phyloP scores from a whole-genome alignment of 2,329 filamentous ascomycete species.

The Colletotrichum higginsianum region DNA sequence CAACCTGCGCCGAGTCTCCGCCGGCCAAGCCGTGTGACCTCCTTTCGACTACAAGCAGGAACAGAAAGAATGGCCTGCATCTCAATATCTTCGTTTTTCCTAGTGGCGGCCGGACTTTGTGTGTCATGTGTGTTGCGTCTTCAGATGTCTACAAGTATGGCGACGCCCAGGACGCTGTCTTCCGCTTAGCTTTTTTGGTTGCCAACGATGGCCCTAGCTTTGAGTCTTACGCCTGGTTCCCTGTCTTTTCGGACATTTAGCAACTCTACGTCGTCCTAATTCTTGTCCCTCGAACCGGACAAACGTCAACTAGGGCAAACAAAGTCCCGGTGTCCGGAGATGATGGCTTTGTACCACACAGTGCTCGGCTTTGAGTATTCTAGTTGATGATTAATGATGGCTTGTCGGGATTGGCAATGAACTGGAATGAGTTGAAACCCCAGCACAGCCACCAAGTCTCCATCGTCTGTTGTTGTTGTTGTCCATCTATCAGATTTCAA shows the following conservation, averaged over 20 bases:
- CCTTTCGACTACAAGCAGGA: neutral
- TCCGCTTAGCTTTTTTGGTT: neutral
- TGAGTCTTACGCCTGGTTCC: slow-evolving; percentile 10
- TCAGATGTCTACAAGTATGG: slow-evolving; percentile 16
- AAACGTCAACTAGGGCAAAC: slow-evolving; percentile 3
- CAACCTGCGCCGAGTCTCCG: neutral
- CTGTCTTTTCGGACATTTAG: slow-evolving; percentile 25
- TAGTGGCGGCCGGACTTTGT: slow-evolving; percentile 8
- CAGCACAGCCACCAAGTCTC: neutral
- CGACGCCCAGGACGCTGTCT: slow-evolving; percentile 2
- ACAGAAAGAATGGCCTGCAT: too few relatives aligned
- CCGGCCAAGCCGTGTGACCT: neutral
- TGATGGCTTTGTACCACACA: slow-evolving; percentile 33
- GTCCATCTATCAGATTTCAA: neutral
- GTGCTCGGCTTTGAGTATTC: slow-evolving; percentile 16
- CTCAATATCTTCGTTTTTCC: neutral
- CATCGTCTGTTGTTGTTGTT: slow-evolving; percentile 27
- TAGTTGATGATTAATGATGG: neutral
- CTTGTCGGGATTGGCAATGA: neutral
- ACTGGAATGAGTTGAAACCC: neutral
- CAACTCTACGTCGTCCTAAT: slow-evolving; percentile 38
- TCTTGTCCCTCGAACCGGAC: slow-evolving; percentile 1
- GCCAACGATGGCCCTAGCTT: neutral
- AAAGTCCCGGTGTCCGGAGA: slow-evolving; percentile 22
- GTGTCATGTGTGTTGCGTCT: slow-evolving; percentile 19